Evolutionary conservation across 148 eudicot genomes (phyloP), one percentile per base, ranked within the genome.

Genomic region (Silene conica): DNA sequence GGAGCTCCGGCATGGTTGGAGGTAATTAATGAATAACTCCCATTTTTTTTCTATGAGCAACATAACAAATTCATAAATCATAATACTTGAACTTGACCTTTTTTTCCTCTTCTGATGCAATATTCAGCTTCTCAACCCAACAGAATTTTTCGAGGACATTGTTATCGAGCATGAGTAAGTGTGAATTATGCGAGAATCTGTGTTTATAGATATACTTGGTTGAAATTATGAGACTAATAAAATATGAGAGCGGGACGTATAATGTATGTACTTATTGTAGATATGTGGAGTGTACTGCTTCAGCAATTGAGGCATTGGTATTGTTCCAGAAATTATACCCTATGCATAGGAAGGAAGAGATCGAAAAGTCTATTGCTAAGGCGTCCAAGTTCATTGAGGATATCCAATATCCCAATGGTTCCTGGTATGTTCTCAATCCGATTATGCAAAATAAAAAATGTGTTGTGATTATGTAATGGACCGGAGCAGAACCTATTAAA

Each of bases 151-250:
- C 12, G 86, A 70, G 14, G 84, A 71, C 61, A 71, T 80, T 38
- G 82, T 84, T 11, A 58, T 86, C 14, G 89, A 86, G 26, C 71
- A 76, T 54, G 89, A 86, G 87, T 84, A 72, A 75, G 34, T 31
- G 78, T 58, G 52, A 48, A 9, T 48, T 48, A 14, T 9, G 14
- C n/a, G n/a, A n/a, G n/a, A n/a, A n/a, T n/a, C n/a, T n/a, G n/a
- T n/a, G n/a, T n/a, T n/a, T n/a, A n/a, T n/a, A n/a, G n/a, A n/a
- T n/a, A n/a, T n/a, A n/a, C n/a, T n/a, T n/a, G n/a, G n/a, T n/a
- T n/a, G n/a, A n/a, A n/a, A n/a, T n/a, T n/a, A n/a, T n/a, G n/a
- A n/a, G n/a, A n/a, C n/a, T n/a, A n/a, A n/a, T n/a, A n/a, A n/a
- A n/a, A n/a, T n/a, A n/a, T n/a, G n/a, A n/a, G n/a, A n/a, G n/a